phyloP scores from a whole-genome alignment of 2,329 filamentous ascomycete genomes.

The Daldinia eschscholtzii region DNA sequence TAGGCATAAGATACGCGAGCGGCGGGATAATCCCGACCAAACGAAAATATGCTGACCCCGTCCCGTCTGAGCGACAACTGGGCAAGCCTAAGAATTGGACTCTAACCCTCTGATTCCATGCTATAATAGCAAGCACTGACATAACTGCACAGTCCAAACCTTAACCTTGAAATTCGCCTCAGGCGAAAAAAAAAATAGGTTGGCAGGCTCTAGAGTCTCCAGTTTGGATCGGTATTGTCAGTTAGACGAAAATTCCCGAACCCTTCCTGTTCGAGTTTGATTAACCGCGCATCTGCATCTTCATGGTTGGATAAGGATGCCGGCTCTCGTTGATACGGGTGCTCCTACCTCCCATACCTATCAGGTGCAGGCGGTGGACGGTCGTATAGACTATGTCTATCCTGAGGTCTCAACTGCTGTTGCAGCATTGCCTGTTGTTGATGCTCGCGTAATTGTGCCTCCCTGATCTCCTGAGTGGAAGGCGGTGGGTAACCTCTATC shows the following conservation, averaged over 20 bases:
- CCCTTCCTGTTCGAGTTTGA: not conserved
- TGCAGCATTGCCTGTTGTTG: slow-evolving; percentile 54
- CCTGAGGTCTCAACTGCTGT: slow-evolving; percentile 60
- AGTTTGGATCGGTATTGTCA: not conserved
- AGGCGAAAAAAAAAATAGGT: not conserved
- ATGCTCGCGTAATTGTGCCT: slow-evolving; percentile 53
- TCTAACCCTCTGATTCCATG: not conserved
- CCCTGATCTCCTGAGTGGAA: slow-evolving; percentile 52
- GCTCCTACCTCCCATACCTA: slow-evolving; percentile 58
- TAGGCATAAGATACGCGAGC: not conserved
- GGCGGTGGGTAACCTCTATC: slow-evolving; percentile 59
- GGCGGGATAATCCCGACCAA: too few species aligned
- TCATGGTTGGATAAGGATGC: not conserved
- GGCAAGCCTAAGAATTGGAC: not conserved
- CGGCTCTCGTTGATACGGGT: slow-evolving; percentile 11
- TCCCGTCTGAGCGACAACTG: not conserved
- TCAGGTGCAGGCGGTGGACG: slow-evolving; percentile 58
- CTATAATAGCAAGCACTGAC: not conserved
- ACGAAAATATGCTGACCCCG: not conserved
- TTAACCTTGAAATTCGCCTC: not conserved
- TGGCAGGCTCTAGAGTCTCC: not conserved
- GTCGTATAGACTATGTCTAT: slow-evolving; percentile 56
- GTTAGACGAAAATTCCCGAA: too few species aligned
- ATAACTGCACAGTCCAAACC: not conserved
- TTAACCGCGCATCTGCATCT: not conserved